Evolutionary conservation across 1,139 yeast genomes (phyloP), one percentile per base, ranked within the genome.

Genomic region (Debaryomyces subglobosus): DNA sequence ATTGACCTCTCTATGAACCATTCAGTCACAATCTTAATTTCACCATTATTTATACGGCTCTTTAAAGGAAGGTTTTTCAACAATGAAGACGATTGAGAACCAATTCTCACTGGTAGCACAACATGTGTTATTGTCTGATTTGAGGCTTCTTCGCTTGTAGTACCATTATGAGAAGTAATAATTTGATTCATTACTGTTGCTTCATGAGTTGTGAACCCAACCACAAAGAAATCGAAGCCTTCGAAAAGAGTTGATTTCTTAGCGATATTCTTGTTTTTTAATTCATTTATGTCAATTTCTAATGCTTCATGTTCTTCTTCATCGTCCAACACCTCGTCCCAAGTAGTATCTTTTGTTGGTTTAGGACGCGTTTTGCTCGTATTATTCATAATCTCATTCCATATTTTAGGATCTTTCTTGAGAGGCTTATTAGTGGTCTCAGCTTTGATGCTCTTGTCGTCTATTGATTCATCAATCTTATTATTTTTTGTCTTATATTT

Each of bases 1-100:
- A 91, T 70, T 29, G 89, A 80, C 51, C 97, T 67, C 64, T 92
- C 98, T 24, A 92, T 69, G 57, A 88, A 86, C 92, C 96, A 90
- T 65, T 92, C 97, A 1, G 96, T 86, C 2, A 82, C 80, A 2
- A 74, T 59, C 32, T 58, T 58, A 4, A 45, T 60, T 3, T 57
- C 56, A 4, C 67, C 65, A 37, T 53, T 54, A 30, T 62, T 58
- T 25, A 71, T 61, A 21, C 57, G 58, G 20, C 55, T 48, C 42
- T 62, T 67, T 10, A 61, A 30, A 2, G 75, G 64, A 16, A 71
- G 57, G n/a, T 58, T 55, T 32, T 62, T 63, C 33, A 71, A 58
- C 57, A 65, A 58, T 27, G 53, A 49, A 6, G 58, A 53, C 5
- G 67, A 60, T 36, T 63, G 67, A 4, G 64, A 50, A 3, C 76